These are phyloP conservation scores for Pistacia atlantica DNA, from an alignment of 345 rosid genomes.

Conservation along the genomic window DNA sequence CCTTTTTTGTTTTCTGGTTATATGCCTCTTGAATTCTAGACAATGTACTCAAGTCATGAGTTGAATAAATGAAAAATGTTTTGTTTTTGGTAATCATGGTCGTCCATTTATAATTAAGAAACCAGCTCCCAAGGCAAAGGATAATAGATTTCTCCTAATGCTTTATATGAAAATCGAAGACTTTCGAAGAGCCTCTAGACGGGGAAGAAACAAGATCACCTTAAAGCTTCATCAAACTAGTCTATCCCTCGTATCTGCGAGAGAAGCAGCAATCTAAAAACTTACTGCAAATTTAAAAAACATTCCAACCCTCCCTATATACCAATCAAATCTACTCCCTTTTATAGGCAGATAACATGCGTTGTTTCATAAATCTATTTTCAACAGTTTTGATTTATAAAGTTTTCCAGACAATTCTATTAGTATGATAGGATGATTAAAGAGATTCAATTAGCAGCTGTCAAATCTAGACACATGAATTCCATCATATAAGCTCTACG, in stretches of 20 bases:
- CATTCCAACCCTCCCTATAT: no score
- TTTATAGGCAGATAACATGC: no score
- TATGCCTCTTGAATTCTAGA: not conserved
- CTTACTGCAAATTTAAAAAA: no score
- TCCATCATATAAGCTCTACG: not conserved
- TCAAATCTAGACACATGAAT: not conserved
- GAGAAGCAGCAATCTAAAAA: not conserved
- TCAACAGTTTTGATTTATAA: not conserved
- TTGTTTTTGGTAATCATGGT: not conserved
- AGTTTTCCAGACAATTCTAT: not conserved
- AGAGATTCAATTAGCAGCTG: not conserved
- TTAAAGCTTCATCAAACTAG: no score
- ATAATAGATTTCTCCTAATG: not conserved
- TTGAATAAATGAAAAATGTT: not conserved
- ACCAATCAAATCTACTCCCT: no score
- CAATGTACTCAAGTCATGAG: not conserved
- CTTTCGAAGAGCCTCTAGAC: not conserved
- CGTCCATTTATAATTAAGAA: not conserved
- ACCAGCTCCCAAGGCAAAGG: no score
- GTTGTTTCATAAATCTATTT: not conserved
- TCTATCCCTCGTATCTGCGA: no score
- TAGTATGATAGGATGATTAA: not conserved
- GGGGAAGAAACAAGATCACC: not conserved
- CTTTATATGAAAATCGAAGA: not conserved
- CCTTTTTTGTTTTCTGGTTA: not conserved